Evolutionary conservation across 441 rosid genomes (phyloP).

Genomic region (Populus hybrid): DNA sequence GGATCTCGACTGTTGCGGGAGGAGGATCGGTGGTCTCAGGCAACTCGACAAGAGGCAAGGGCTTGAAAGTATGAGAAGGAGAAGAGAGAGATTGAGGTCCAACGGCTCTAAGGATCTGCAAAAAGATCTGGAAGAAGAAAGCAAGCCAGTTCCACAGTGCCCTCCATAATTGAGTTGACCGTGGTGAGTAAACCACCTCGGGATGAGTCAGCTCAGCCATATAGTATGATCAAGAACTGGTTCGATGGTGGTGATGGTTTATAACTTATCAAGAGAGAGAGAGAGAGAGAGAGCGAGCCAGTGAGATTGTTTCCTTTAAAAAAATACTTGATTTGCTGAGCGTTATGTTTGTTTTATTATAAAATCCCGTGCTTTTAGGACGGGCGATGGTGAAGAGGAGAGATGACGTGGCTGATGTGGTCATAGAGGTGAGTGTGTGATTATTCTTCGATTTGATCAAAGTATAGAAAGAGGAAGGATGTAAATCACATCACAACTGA

Average conservation of each 20-base stretch:
- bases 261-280: not conserved
- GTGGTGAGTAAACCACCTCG: conserved; percentile 67
- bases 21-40: conserved; percentile 22
- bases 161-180: conserved; percentile 61
- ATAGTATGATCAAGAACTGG: not conserved
- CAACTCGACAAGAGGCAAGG: conserved; percentile 65
- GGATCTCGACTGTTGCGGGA: conserved; percentile 45
- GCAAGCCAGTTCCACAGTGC: conserved; percentile 66
- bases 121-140: conserved; percentile 78
- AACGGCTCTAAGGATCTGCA: conserved; percentile 59
- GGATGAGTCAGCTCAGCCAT: conserved; percentile 93
- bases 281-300: not conserved
- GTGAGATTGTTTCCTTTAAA: not conserved
- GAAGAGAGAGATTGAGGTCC: conserved; percentile 62
- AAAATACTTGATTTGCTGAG: too few species aligned
- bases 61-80: conserved; percentile 58
- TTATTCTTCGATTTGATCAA: not conserved
- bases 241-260: not conserved
- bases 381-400: not conserved
- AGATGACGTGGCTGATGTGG: not conserved
- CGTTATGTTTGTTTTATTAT: not conserved
- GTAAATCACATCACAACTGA: not conserved
- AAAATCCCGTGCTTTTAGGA: not conserved
- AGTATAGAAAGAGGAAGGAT: not conserved
- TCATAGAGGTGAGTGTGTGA: not conserved